Percentiles rank a stretch among this genome's conserved stretches.
phyloP scores from a whole-genome alignment of 176 grass and related monocot species.

The Tillandsia leiboldiana region DNA sequence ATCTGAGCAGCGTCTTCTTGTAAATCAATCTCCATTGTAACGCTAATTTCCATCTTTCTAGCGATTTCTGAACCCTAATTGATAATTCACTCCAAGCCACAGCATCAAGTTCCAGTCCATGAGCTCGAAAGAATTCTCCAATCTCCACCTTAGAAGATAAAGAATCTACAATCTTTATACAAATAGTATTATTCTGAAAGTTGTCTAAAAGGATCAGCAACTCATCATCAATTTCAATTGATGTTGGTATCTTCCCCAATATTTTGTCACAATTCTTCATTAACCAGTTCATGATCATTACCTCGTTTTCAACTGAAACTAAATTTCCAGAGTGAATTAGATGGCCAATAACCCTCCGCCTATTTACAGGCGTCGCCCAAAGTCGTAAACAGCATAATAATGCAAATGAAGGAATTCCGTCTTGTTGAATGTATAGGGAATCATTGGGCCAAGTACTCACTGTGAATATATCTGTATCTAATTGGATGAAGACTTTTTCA shows the following conservation, averaged over 20 bases:
- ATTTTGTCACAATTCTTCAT: conserved; percentile 40
- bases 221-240: conserved; percentile 39
- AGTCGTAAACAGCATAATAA: conserved; percentile 62
- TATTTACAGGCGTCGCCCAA: conserved; percentile 38
- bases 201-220: conserved; percentile 33
- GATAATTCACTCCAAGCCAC: conserved; percentile 20
- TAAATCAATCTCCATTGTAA: conserved; percentile 66
- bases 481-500: conserved; percentile 67
- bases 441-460: conserved; percentile 45
- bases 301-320: conserved; percentile 70
- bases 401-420: conserved; percentile 67
- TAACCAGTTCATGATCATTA: conserved; percentile 63
- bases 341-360: conserved; percentile 33
- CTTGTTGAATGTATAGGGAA: conserved; percentile 64
- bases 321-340: conserved; percentile 52
- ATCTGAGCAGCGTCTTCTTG: conserved; percentile 52
- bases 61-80: conserved; percentile 24
- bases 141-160: conserved; percentile 30
- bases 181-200: conserved; percentile 29
- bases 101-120: conserved; percentile 29
- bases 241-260: conserved; percentile 40
- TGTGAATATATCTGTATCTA: conserved; percentile 50
- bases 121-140: conserved; percentile 29
- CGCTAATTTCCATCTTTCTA: conserved; percentile 82
- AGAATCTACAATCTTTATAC: conserved; percentile 17